A percentile compares a stretch with the other conserved stretches of the same genome.
phyloP scores from a whole-genome alignment of 768 basidiomycete genomes.

The Candolleomyces aberdarensis region DNA sequence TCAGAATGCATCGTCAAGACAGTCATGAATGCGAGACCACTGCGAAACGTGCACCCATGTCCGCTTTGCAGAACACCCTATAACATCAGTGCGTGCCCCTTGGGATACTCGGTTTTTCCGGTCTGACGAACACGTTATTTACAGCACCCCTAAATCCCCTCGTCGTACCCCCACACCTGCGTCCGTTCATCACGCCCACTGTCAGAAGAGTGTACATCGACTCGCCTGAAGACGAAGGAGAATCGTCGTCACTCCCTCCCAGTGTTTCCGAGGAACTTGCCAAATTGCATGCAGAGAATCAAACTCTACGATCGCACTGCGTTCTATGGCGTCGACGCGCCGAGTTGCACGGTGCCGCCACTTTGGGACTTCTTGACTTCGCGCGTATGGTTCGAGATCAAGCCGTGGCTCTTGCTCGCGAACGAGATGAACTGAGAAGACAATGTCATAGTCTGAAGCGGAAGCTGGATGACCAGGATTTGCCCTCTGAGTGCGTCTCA shows the following conservation, averaged over 20 bases:
- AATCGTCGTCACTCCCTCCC: not conserved
- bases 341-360: conserved; percentile 47
- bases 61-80: conserved; percentile 57
- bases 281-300: conserved; percentile 42
- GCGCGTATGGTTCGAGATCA: conserved; percentile 39
- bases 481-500: conserved; percentile 5
- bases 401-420: conserved; percentile 34
- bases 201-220: conserved; percentile 58
- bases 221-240: conserved; percentile 14
- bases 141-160: conserved; percentile 46
- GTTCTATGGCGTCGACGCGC: conserved; percentile 47
- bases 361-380: conserved; percentile 42
- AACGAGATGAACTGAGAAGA: conserved; percentile 33
- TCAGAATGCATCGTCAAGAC: conserved; percentile 52
- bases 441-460: conserved; percentile 23
- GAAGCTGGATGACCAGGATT: conserved; percentile 26
- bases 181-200: conserved; percentile 53
- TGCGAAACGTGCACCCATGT: conserved; percentile 48
- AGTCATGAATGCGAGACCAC: conserved; percentile 45
- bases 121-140: too few relatives aligned
- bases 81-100: conserved; percentile 43
- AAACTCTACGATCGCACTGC: conserved; percentile 39
- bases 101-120: not conserved
- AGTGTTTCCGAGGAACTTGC: conserved; percentile 31
- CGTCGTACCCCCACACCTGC: conserved; percentile 54